These are phyloP conservation scores for Zygosaccharomyces siamensis DNA, from an alignment of 805 yeast species.

Conservation along the genomic window DNA sequence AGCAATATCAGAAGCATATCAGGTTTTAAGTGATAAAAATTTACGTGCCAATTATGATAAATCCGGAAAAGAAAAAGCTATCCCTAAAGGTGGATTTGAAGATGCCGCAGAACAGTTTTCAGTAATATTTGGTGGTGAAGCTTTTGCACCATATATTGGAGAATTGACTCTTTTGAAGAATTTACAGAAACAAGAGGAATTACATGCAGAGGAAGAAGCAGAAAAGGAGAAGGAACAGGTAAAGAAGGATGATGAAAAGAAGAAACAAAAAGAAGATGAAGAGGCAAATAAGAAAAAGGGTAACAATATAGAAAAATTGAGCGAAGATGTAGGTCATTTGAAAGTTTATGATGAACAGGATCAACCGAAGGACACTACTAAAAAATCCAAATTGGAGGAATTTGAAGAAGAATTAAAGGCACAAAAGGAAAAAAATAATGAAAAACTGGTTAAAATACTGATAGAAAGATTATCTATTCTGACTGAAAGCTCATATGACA, in stretches of 20 bases:
- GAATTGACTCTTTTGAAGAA: slow-evolving; percentile 77
- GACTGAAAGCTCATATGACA: slow-evolving; percentile 59
- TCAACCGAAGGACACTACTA: slow-evolving; percentile 37
- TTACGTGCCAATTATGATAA: slow-evolving; percentile 67
- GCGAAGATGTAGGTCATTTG: slow-evolving; percentile 7
- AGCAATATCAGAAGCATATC: slow-evolving; percentile 65
- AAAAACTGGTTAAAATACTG: slow-evolving; percentile 56
- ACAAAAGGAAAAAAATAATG: slow-evolving; percentile 62
- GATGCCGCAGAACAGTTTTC: slow-evolving; percentile 71
- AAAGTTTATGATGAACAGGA: slow-evolving; percentile 12
- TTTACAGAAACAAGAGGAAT: slow-evolving; percentile 56
- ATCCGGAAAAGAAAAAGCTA: slow-evolving; percentile 67
- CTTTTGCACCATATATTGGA: slow-evolving; percentile 82
- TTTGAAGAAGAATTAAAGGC: slow-evolving; percentile 72
- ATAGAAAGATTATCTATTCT: slow-evolving; percentile 48
- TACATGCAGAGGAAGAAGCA: slow-evolving; percentile 44
- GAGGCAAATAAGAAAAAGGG: slow-evolving; percentile 6
- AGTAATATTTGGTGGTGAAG: slow-evolving; percentile 83
- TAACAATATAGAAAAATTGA: slow-evolving; percentile 4
- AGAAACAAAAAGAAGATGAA: slow-evolving; percentile 7
- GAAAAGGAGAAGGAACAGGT: slow-evolving; percentile 36
- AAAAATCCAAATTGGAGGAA: slow-evolving; percentile 46
- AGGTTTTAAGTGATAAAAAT: slow-evolving; percentile 62
- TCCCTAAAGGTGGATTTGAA: slow-evolving; percentile 66
- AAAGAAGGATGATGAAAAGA: slow-evolving; percentile 19